A percentile compares a stretch with the other conserved stretches of the same genome.
These are phyloP conservation scores for Alternaria tenuissima DNA, from an alignment of 2,329 filamentous ascomycete species.

Conservation along the genomic window DNA sequence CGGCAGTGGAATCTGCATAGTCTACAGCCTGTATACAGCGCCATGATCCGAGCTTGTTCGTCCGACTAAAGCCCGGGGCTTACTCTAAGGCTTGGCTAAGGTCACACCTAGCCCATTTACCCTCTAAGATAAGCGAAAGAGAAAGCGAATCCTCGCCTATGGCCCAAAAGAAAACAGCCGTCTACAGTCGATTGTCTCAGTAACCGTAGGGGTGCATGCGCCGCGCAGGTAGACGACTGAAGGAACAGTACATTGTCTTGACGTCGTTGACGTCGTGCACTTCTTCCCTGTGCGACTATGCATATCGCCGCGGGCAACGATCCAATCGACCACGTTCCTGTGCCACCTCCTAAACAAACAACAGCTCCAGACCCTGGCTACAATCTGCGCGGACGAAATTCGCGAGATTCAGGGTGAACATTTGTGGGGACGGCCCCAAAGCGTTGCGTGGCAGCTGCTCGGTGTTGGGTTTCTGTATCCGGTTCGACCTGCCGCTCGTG, in stretches of 20 bases:
- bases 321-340: not conserved
- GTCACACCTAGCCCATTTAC: not conserved
- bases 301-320: not conserved
- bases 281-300: not conserved
- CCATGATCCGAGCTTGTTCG: slow-evolving; percentile 4
- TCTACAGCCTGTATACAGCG: not conserved
- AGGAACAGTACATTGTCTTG: not conserved
- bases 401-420: slow-evolving; percentile 10
- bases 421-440: slow-evolving; percentile 8
- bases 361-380: not conserved
- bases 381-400: slow-evolving; percentile 16
- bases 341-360: not conserved
- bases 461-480: slow-evolving; percentile 4
- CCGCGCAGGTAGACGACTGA: not conserved
- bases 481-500: slow-evolving; percentile 6
- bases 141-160: slow-evolving; percentile 1
- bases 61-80: slow-evolving; percentile 1
- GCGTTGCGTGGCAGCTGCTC: slow-evolving; percentile 5
- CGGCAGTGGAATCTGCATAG: not conserved
- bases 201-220: not conserved
- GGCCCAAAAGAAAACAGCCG: not conserved
- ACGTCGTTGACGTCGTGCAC: not conserved
- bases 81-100: slow-evolving; percentile 4
- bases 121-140: slow-evolving; percentile 4
- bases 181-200: not conserved